phyloP scores from a whole-genome alignment of 2,329 filamentous ascomycete species.

The Pseudogymnoascus sp. region DNA sequence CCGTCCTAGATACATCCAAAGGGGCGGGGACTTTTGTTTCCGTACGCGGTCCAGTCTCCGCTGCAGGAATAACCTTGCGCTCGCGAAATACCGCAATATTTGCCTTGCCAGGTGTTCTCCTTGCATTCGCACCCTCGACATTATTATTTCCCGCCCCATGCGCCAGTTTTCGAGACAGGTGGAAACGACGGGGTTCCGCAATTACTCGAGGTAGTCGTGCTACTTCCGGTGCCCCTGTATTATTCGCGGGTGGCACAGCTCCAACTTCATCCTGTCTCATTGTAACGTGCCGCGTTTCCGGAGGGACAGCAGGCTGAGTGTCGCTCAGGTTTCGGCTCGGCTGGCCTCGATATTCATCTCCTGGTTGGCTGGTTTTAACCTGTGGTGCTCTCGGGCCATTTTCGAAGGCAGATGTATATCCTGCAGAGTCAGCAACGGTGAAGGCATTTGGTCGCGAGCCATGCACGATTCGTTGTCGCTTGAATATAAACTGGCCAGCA shows the following conservation, averaged over 20 bases:
- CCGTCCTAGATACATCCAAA: not conserved
- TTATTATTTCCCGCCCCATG: slow-evolving; percentile 28
- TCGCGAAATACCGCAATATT: slow-evolving; percentile 6
- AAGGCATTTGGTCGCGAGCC: not conserved
- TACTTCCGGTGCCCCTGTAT: not conserved
- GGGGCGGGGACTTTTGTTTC: not conserved
- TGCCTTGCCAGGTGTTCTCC: not conserved
- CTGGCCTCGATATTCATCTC: slow-evolving; percentile 7
- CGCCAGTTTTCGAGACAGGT: slow-evolving; percentile 43
- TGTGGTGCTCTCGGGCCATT: slow-evolving; percentile 6
- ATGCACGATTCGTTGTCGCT: slow-evolving; percentile 18
- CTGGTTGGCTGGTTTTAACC: slow-evolving; percentile 5
- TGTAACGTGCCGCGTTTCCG: not conserved
- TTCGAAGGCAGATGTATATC: not conserved
- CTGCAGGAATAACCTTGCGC: slow-evolving; percentile 7
- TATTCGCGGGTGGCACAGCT: not conserved
- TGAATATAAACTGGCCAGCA: slow-evolving; percentile 24
- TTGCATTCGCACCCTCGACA: not conserved
- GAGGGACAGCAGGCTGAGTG: not conserved
- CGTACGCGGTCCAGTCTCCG: not conserved
- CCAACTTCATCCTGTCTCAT: not conserved
- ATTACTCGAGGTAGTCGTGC: not conserved
- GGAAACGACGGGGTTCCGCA: slow-evolving; percentile 43
- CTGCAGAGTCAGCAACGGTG: not conserved
- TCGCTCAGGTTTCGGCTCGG: not conserved